phyloP scores from a whole-genome alignment of 1,139 yeast genomes.

The Taphrina wiesneri region DNA sequence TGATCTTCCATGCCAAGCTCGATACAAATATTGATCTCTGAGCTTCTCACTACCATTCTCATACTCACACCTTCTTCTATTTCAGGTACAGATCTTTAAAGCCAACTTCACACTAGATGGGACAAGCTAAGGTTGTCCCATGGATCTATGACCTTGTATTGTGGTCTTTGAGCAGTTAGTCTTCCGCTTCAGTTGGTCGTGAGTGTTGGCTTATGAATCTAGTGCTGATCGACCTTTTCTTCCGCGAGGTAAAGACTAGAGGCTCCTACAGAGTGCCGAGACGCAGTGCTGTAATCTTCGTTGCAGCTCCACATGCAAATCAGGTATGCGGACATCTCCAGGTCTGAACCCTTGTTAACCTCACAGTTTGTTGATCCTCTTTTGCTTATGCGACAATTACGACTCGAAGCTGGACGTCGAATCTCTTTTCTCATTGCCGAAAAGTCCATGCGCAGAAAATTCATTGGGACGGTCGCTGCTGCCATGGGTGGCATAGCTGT shows the following conservation, averaged over 20 bases:
- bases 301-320: slow-evolving; percentile 97
- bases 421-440: slow-evolving; percentile 87
- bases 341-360: background rate
- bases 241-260: slow-evolving; percentile 84
- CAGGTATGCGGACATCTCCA: slow-evolving; percentile 50
- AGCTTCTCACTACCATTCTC: no score
- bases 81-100: no score
- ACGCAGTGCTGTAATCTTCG: slow-evolving; percentile 84
- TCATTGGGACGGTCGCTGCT: slow-evolving; percentile 75
- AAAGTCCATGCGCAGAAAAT: slow-evolving; percentile 63
- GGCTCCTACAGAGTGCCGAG: slow-evolving; percentile 88
- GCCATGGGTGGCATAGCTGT: slow-evolving; percentile 74
- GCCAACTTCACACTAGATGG: background rate
- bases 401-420: slow-evolving; percentile 67
- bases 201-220: background rate
- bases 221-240: slow-evolving; percentile 60
- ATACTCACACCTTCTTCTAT: no score
- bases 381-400: slow-evolving; percentile 77
- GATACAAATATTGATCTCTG: no score
- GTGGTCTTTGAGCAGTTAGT: slow-evolving; percentile 44
- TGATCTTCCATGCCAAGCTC: background rate
- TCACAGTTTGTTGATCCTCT: slow-evolving; percentile 79
- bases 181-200: background rate
- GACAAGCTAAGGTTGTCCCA: slow-evolving; percentile 34
- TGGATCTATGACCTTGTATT: slow-evolving; percentile 47